phyloP scores from a whole-genome alignment of 306 rosid genomes.

The Cicer chorassanicum region DNA sequence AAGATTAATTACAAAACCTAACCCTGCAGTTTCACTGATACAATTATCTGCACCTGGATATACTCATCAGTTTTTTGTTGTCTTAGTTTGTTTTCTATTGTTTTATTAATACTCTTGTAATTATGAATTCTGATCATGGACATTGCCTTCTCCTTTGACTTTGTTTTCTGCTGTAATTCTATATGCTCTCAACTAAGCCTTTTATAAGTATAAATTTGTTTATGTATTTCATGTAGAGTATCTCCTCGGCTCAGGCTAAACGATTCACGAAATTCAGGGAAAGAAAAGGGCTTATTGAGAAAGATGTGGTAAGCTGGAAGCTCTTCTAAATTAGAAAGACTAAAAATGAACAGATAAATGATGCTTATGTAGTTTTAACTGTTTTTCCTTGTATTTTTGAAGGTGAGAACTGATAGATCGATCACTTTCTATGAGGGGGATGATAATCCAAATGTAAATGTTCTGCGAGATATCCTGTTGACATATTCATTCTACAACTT shows the following conservation, averaged over 20 bases:
- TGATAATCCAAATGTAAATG: slow-evolving; percentile 81
- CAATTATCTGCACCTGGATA: slow-evolving; percentile 26
- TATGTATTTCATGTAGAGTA: slow-evolving; percentile 64
- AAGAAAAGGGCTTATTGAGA: slow-evolving; percentile 95
- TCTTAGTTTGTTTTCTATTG: slow-evolving; percentile 27
- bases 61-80: slow-evolving; percentile 11
- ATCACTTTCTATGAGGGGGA: slow-evolving; percentile 87
- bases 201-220: slow-evolving; percentile 30
- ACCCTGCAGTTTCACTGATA: slow-evolving; percentile 27
- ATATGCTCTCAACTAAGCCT: slow-evolving; percentile 26
- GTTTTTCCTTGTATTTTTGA: slow-evolving; percentile 41
- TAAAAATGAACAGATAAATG: slow-evolving; percentile 32
- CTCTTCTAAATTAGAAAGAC: slow-evolving; percentile 34
- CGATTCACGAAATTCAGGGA: slow-evolving; percentile 96
- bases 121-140: slow-evolving; percentile 21
- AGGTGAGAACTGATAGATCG: slow-evolving; percentile 97
- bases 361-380: slow-evolving; percentile 45
- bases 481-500: slow-evolving; percentile 98
- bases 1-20: slow-evolving; percentile 20
- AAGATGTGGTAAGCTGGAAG: slow-evolving; percentile 85
- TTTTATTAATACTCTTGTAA: background rate
- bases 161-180: background rate
- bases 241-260: slow-evolving; percentile 82
- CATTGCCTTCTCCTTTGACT: background rate
- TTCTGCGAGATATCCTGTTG: slow-evolving; percentile 84